Percentiles rank a stretch among this genome's conserved stretches.
Evolutionary conservation across 2,329 filamentous ascomycete genomes (phyloP).

Genomic region (Calonectria pauciramosa): DNA sequence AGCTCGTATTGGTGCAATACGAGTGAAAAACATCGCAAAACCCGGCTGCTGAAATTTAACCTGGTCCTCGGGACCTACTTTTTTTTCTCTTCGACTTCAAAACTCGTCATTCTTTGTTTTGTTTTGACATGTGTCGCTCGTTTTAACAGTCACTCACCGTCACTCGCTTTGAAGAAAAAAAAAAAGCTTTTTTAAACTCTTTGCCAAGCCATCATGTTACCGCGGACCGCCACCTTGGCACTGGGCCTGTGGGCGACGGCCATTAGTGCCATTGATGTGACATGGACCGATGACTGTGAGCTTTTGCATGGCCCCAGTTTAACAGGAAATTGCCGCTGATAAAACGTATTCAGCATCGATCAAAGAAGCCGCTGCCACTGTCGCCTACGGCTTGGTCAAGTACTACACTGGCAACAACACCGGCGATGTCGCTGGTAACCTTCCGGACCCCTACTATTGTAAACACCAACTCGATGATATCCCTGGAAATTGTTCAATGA

Average conservation of each 20-base stretch:
- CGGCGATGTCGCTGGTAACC: constrained; percentile 69
- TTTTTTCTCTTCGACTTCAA: neutral
- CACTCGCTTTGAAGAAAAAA: too few species aligned
- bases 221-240: constrained; percentile 24
- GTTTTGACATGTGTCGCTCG: neutral
- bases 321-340: neutral
- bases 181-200: neutral
- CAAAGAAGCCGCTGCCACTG: constrained; percentile 61
- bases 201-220: constrained; percentile 33
- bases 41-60: neutral
- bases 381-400: constrained; percentile 62
- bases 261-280: constrained; percentile 33
- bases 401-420: constrained; percentile 71
- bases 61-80: neutral
- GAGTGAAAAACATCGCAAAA: neutral
- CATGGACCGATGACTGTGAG: constrained; percentile 42
- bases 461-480: constrained; percentile 50
- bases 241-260: constrained; percentile 31
- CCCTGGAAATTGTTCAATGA: neutral
- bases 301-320: neutral
- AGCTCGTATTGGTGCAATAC: neutral
- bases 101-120: neutral
- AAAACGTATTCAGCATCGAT: constrained; percentile 58
- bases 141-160: neutral
- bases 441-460: constrained; percentile 76